Conservation (phyloP, 768 basidiomycete genomes). For the Suillus occidentalis region DNA sequence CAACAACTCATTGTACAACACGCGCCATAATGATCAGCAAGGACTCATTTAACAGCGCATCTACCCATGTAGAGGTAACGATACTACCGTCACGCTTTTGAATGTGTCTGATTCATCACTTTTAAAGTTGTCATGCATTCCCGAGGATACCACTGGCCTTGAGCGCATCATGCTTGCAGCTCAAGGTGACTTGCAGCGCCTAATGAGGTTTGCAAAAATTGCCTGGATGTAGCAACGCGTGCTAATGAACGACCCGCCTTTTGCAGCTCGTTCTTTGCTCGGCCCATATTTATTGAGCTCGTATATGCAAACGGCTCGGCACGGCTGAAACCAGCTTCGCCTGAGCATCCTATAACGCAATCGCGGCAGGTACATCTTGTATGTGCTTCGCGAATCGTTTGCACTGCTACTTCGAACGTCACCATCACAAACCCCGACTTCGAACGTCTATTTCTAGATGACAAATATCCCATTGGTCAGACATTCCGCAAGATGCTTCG, state of each 20-base stretch:
- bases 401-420: slow-evolving; percentile 60
- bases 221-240: background rate
- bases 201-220: slow-evolving; percentile 49
- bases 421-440: slow-evolving; percentile 48
- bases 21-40: slow-evolving; percentile 22
- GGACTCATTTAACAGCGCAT: slow-evolving; percentile 25
- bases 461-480: slow-evolving; percentile 61
- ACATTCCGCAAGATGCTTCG: slow-evolving; percentile 53
- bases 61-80: slow-evolving; percentile 27
- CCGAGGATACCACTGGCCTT: slow-evolving; percentile 40
- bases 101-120: slow-evolving; percentile 2
- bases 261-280: slow-evolving; percentile 57
- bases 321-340: slow-evolving; percentile 40
- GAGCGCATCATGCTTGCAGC: slow-evolving; percentile 63
- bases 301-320: slow-evolving; percentile 48
- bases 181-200: slow-evolving; percentile 62
- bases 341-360: slow-evolving; percentile 49
- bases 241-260: background rate
- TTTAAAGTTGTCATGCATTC: slow-evolving; percentile 1
- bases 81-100: background rate
- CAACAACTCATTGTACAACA: background rate
- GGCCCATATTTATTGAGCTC: slow-evolving; percentile 52
- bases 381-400: slow-evolving; percentile 50
- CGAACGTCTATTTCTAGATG: slow-evolving; percentile 58
- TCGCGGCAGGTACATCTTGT: slow-evolving; percentile 59